Evolutionary conservation across 306 rosid genomes (phyloP), one percentile per base, ranked within the genome.

Genomic region (Quercus alba): DNA sequence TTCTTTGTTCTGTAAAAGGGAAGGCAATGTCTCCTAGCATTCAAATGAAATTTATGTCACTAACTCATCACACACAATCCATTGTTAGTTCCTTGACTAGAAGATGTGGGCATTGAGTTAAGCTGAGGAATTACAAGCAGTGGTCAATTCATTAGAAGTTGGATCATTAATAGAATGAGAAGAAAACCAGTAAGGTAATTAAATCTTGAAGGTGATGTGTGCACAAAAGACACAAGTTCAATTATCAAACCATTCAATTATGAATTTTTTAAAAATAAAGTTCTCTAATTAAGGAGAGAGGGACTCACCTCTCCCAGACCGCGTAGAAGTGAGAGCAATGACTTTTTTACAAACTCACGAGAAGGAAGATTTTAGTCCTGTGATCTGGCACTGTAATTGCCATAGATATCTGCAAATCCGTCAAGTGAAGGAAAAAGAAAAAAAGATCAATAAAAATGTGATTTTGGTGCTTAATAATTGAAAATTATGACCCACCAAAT

Each of bases 11-110:
- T 85, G 81, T 80, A 76, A n/a, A 77, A 56, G 82, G 44, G 75
- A 85, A 86, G 78, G 83, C 77, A 80, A 54, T 81, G 79, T 83
- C 77, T 80, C 38, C 73, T 56, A 70, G 81, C 81, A 83, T 83
- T 83, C 75, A 30, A 69, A 62, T 75, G 19, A 75, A 79, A 77
- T 30, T 30, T 38, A n/a, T 56, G n/a, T 56, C 21, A 56, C 59
- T n/a, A 19, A n/a, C 9, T 18, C 23, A 56, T 56, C 7, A 18
- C 21, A 19, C 59, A 56, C 23, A 56, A 18, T 17, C n/a, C 57
- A 54, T 56, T n/a, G 59, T 56, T n/a, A 56, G 21, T 56, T 56
- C 9, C 59, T 19, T 5, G 23, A 56, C 59, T 5, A 19, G n/a
- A n/a, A 19, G 23, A n/a, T 17, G n/a, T 18, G 19, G 23, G 59